A percentile compares a stretch with the other conserved stretches of the same genome.
These are phyloP conservation scores for Skeletonema grethae DNA, from an alignment of 108 stramenopile species.

Conservation along the genomic window DNA sequence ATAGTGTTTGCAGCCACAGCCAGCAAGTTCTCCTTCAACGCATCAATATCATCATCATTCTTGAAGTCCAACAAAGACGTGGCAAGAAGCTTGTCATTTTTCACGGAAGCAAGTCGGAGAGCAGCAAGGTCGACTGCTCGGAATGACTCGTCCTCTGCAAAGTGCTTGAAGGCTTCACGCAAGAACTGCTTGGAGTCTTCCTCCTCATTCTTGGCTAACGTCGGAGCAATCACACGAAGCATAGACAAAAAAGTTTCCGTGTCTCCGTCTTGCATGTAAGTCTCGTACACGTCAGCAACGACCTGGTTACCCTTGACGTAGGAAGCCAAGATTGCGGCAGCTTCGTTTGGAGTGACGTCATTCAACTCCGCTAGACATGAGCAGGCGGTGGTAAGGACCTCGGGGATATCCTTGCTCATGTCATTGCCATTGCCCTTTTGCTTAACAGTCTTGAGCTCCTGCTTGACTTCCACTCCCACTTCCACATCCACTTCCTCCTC, in stretches of 20 bases:
- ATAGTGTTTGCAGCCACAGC: background rate
- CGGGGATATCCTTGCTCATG: conserved; percentile 9
- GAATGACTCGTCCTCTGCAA: conserved; percentile 18
- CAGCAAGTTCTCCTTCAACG: conserved; percentile 1
- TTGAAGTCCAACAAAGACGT: background rate
- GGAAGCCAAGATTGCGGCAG: conserved; percentile 16
- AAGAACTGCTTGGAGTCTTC: background rate
- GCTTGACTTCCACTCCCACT: background rate
- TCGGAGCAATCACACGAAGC: background rate
- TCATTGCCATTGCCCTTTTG: background rate
- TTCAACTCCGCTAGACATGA: conserved; percentile 24
- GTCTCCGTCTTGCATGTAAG: conserved; percentile 30
- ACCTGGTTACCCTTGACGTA: conserved; percentile 20
- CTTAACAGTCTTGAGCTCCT: background rate
- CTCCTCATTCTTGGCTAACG: background rate
- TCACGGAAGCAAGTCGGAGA: conserved; percentile 33
- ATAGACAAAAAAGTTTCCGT: conserved; percentile 22
- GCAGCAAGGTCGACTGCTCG: conserved; percentile 28
- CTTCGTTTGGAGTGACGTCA: conserved; percentile 24
- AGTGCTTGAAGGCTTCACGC: conserved; percentile 1
- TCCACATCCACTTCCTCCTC: conserved; percentile 1
- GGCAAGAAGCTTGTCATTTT: conserved; percentile 56
- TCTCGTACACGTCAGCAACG: conserved; percentile 29
- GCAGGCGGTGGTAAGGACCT: conserved; percentile 25
- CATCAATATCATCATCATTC: background rate